Conservation (phyloP, 345 rosid species). For the Capsella bursapastoris region DNA sequence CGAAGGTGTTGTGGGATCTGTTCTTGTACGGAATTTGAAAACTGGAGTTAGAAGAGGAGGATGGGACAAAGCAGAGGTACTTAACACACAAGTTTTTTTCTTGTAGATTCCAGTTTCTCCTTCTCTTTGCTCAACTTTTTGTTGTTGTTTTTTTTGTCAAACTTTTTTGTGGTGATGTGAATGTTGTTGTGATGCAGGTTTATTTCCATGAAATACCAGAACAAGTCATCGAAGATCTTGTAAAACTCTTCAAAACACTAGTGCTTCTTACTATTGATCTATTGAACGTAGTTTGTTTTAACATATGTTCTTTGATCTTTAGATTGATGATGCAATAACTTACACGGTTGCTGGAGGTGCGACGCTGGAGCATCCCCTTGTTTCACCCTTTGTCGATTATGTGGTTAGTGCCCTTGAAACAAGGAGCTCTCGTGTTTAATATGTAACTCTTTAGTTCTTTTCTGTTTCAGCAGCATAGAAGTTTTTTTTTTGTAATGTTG, state of each 20-base stretch:
- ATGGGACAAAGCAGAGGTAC: slow-evolving; percentile 94
- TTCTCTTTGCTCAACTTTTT: neutral
- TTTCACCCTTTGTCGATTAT: slow-evolving; percentile 73
- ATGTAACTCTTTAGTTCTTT: neutral
- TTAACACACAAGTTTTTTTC: neutral
- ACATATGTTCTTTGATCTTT: slow-evolving; percentile 1
- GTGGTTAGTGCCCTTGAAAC: slow-evolving; percentile 56
- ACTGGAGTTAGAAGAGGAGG: slow-evolving; percentile 78
- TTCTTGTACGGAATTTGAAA: slow-evolving; percentile 74
- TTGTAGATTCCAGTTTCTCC: neutral
- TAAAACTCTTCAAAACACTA: slow-evolving; percentile 40
- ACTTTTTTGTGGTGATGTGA: neutral
- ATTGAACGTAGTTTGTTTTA: neutral
- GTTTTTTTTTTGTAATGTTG: slow-evolving; percentile 24
- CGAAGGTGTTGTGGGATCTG: slow-evolving; percentile 90
- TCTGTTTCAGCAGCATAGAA: slow-evolving; percentile 42
- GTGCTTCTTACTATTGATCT: neutral
- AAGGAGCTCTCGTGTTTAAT: neutral
- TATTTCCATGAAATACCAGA: slow-evolving; percentile 89
- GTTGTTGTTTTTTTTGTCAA: neutral
- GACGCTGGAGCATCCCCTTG: slow-evolving; percentile 84
- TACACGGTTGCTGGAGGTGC: slow-evolving; percentile 86
- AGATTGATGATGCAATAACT: slow-evolving; percentile 80
- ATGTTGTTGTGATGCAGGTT: slow-evolving; percentile 62
- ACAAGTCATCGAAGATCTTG: slow-evolving; percentile 76